phyloP scores from a whole-genome alignment of 495 filamentous ascomycete genomes.

The Sordaria brevicollis region DNA sequence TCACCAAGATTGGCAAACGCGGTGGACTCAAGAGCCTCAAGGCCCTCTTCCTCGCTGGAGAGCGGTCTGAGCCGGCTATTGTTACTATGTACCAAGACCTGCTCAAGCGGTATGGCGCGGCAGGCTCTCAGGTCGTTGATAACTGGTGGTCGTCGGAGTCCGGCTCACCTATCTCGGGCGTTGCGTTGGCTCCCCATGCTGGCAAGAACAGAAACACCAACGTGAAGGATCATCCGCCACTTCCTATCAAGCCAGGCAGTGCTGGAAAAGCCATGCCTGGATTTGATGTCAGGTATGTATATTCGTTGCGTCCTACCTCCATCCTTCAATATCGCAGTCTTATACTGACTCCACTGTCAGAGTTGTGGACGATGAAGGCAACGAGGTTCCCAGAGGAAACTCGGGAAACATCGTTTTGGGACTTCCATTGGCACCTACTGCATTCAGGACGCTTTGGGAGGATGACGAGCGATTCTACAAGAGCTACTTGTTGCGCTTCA shows the following conservation, averaged over 20 bases:
- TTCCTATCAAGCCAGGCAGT: slow-evolving; percentile 65
- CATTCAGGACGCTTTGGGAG: slow-evolving; percentile 72
- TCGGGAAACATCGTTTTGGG: slow-evolving; percentile 90
- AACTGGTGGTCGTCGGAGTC: slow-evolving; percentile 97
- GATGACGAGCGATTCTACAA: slow-evolving; percentile 77
- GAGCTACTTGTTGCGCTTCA: slow-evolving; percentile 70
- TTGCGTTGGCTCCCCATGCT: slow-evolving; percentile 52
- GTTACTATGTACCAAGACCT: slow-evolving; percentile 68
- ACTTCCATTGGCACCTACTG: slow-evolving; percentile 73
- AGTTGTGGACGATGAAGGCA: slow-evolving; percentile 70
- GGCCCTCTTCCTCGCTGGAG: slow-evolving; percentile 78
- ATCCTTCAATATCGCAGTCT: no score
- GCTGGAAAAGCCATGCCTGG: slow-evolving; percentile 86
- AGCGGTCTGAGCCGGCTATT: slow-evolving; percentile 81
- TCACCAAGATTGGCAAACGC: slow-evolving; percentile 49
- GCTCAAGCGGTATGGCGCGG: slow-evolving; percentile 50
- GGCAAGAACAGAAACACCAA: slow-evolving; percentile 30
- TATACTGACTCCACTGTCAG: no score
- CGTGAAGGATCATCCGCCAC: slow-evolving; percentile 15
- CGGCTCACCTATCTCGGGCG: slow-evolving; percentile 77
- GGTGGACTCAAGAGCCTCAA: slow-evolving; percentile 58
- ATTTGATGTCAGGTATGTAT: slow-evolving; percentile 53
- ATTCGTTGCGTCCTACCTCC: no score
- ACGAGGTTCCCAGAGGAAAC: slow-evolving; percentile 50
- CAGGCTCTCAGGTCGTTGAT: slow-evolving; percentile 63